Percentiles rank a stretch among this genome's conserved stretches.
Conservation (phyloP, 805 yeast species). For the Saccharomycopsis amapae region DNA sequence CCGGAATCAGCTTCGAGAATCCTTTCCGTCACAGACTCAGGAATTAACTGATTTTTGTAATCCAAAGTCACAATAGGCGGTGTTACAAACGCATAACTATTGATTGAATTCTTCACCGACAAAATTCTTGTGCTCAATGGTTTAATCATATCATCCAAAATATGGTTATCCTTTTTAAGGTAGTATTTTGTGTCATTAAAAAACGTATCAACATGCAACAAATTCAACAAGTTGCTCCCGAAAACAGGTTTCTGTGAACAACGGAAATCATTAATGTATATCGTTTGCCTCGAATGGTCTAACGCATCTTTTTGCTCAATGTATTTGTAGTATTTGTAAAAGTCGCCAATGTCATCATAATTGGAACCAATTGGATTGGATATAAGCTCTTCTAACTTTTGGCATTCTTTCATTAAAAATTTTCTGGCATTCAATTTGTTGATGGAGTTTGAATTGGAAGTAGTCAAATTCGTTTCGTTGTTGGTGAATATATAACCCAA, state of each 20-base stretch:
- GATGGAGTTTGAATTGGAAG: slow-evolving; percentile 41
- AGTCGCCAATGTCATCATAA: slow-evolving; percentile 42
- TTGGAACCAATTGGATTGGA: slow-evolving; percentile 27
- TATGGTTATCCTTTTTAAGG: slow-evolving; percentile 17
- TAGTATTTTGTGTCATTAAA: slow-evolving; percentile 21
- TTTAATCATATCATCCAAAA: slow-evolving; percentile 32
- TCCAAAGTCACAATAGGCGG: slow-evolving; percentile 80
- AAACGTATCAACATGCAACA: slow-evolving; percentile 33
- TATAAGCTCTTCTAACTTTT: slow-evolving; percentile 34
- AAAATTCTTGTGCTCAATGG: slow-evolving; percentile 37
- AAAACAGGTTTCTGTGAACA: slow-evolving; percentile 61
- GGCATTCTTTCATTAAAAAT: slow-evolving; percentile 38
- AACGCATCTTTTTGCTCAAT: slow-evolving; percentile 44
- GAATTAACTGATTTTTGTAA: slow-evolving; percentile 47
- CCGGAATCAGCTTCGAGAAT: slow-evolving; percentile 25
- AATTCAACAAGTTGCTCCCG: slow-evolving; percentile 49
- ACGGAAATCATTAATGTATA: slow-evolving; percentile 59
- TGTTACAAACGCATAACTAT: slow-evolving; percentile 76
- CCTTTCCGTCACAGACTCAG: slow-evolving; percentile 32
- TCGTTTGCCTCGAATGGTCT: slow-evolving; percentile 46
- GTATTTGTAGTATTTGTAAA: slow-evolving; percentile 50
- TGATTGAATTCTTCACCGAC: slow-evolving; percentile 45
- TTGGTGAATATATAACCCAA: slow-evolving; percentile 54
- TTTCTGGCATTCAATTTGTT: slow-evolving; percentile 40
- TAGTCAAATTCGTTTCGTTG: slow-evolving; percentile 36